Percentiles rank a stretch among this genome's conserved stretches.
These are phyloP conservation scores for Pleurotus cornucopiae DNA, from an alignment of 768 basidiomycete genomes.

Conservation along the genomic window DNA sequence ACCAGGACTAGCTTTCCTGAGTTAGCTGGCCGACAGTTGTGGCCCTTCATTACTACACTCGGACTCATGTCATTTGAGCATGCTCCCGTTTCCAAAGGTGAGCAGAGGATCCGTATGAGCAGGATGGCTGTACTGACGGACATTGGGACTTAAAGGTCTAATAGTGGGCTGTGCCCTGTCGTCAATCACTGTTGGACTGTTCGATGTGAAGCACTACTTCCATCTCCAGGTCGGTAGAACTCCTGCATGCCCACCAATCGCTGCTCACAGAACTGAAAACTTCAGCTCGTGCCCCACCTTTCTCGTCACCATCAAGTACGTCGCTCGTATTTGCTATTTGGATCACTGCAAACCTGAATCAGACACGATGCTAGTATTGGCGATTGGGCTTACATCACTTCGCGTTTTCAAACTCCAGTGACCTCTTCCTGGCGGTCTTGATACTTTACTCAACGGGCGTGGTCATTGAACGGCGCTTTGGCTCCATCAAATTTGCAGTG, in stretches of 20 bases:
- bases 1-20: no score
- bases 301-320: slow-evolving; percentile 85
- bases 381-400: slow-evolving; percentile 69
- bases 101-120: slow-evolving; percentile 1
- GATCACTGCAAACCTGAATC: slow-evolving; percentile 25
- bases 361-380: slow-evolving; percentile 67
- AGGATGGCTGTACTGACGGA: slow-evolving; percentile 1
- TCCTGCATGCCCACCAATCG: no score
- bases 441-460: slow-evolving; percentile 69
- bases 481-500: slow-evolving; percentile 84
- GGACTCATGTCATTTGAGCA: slow-evolving; percentile 74
- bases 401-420: slow-evolving; percentile 80
- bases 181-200: slow-evolving; percentile 72
- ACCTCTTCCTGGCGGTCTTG: slow-evolving; percentile 74
- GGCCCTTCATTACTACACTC: neutral
- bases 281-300: slow-evolving; percentile 80
- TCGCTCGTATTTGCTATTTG: slow-evolving; percentile 8
- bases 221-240: slow-evolving; percentile 65
- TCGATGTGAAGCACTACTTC: slow-evolving; percentile 86
- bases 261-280: neutral
- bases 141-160: slow-evolving; percentile 44
- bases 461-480: slow-evolving; percentile 80
- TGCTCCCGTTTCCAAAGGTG: slow-evolving; percentile 83
- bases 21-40: no score
- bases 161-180: slow-evolving; percentile 70